phyloP scores from a whole-genome alignment of 1,284 basidiomycete genomes.

The Heterobasidion parviporum region DNA sequence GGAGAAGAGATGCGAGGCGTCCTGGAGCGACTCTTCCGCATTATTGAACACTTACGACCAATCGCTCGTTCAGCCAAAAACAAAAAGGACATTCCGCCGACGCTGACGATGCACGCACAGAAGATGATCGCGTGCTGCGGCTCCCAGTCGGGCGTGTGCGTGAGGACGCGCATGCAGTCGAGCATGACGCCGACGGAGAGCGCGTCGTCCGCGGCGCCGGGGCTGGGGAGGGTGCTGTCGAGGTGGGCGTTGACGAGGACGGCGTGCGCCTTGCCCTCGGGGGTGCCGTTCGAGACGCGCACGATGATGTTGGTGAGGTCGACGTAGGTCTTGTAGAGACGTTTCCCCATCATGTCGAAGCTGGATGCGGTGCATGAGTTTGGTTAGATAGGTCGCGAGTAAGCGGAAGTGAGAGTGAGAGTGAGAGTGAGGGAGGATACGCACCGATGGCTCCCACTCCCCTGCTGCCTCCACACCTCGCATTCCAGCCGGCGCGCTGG shows the following conservation, averaged over 20 bases:
- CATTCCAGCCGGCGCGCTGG: constrained; percentile 61
- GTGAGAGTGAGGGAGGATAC: constrained; percentile 17
- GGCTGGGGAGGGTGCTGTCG: constrained; percentile 74
- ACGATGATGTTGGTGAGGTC: constrained; percentile 86
- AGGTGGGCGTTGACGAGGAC: constrained; percentile 88
- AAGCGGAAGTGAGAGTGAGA: not conserved
- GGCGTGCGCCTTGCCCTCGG: constrained; percentile 68
- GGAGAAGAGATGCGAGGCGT: constrained; percentile 88
- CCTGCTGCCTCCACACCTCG: constrained; percentile 83
- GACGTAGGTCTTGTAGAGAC: constrained; percentile 89
- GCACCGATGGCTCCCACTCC: constrained; percentile 78
- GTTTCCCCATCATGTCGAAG: constrained; percentile 79
- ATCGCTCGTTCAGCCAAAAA: not conserved
- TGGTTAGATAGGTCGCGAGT: not conserved
- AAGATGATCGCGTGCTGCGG: constrained; percentile 83
- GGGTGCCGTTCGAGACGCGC: constrained; percentile 78
- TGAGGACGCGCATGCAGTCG: constrained; percentile 78
- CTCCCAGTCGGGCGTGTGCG: constrained; percentile 64
- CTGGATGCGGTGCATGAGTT: constrained; percentile 26
- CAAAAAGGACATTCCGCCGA: not conserved
- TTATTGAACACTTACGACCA: constrained; percentile 79
- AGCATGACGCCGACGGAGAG: constrained; percentile 88
- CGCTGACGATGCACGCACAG: constrained; percentile 38
- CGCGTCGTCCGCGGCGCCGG: constrained; percentile 87
- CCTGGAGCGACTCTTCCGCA: constrained; percentile 91